Conservation (phyloP, 805 yeast species). For the Saturnispora hagleri region DNA sequence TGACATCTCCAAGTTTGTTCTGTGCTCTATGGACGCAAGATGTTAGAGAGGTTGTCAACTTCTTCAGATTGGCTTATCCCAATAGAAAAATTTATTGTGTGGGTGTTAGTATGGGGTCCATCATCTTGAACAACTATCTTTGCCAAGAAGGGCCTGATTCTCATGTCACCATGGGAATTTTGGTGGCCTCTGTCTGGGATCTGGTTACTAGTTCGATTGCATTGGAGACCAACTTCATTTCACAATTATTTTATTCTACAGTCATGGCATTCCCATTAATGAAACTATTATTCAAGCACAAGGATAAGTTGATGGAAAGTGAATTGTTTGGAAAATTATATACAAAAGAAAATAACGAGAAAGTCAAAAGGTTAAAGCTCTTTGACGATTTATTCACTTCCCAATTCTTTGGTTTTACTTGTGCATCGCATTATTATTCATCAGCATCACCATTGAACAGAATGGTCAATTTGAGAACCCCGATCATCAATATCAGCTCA, state of each 20-base stretch:
- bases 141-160: conserved; percentile 51
- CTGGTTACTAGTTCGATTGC: conserved; percentile 39
- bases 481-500: conserved; percentile 54
- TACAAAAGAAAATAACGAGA: conserved; percentile 13
- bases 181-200: conserved; percentile 72
- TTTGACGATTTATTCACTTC: conserved; percentile 64
- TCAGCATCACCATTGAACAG: conserved; percentile 49
- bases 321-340: conserved; percentile 17
- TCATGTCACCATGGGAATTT: conserved; percentile 44
- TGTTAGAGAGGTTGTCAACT: conserved; percentile 44
- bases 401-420: conserved; percentile 53
- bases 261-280: conserved; percentile 41
- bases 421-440: conserved; percentile 58
- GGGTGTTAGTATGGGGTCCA: conserved; percentile 80
- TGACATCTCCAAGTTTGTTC: conserved; percentile 63
- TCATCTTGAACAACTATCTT: conserved; percentile 59
- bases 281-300: conserved; percentile 35
- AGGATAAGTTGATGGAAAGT: conserved; percentile 29
- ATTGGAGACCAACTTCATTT: conserved; percentile 35
- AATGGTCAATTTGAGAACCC: conserved; percentile 46
- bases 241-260: conserved; percentile 39
- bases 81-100: conserved; percentile 53
- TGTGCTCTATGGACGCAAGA: conserved; percentile 69
- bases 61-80: conserved; percentile 45
- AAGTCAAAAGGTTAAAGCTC: conserved; percentile 32